A percentile compares a stretch with the other conserved stretches of the same genome.
Evolutionary conservation across 257 asterid species (phyloP).

Genomic region (Solanum chilense): DNA sequence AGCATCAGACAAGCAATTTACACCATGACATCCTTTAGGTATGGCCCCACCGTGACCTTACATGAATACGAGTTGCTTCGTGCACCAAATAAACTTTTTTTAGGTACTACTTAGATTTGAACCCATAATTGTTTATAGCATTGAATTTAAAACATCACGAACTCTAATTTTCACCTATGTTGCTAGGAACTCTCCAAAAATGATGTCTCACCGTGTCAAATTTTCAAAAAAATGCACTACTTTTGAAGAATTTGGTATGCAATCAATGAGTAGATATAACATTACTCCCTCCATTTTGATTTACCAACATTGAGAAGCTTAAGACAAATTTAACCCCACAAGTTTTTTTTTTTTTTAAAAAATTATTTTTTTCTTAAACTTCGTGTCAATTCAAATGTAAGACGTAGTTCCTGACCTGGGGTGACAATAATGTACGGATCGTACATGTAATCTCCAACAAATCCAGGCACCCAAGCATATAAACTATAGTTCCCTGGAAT

Average conservation of each 20-base stretch:
- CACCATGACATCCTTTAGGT: not conserved
- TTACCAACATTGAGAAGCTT: not conserved
- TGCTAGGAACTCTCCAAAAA: not conserved
- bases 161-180: not conserved
- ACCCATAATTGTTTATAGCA: not conserved
- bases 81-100: not conserved
- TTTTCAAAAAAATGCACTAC: not conserved
- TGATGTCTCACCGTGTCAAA: accelerated
- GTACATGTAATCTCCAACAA: slow-evolving; percentile 58
- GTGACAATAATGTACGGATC: slow-evolving; percentile 14
- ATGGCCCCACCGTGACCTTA: not conserved
- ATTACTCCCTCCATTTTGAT: not conserved
- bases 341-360: too few relatives aligned
- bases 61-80: not conserved
- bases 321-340: not conserved
- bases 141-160: not conserved
- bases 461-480: slow-evolving; percentile 82
- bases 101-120: not conserved
- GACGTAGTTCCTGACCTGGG: slow-evolving; percentile 31
- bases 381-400: accelerated
- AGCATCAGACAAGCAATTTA: not conserved
- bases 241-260: accelerated
- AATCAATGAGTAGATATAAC: not conserved
- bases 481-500: slow-evolving; percentile 56
- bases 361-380: not conserved